Percentiles rank a stretch among this genome's conserved stretches.
phyloP scores from a whole-genome alignment of 345 rosid genomes.

The Capsella bursapastoris region DNA sequence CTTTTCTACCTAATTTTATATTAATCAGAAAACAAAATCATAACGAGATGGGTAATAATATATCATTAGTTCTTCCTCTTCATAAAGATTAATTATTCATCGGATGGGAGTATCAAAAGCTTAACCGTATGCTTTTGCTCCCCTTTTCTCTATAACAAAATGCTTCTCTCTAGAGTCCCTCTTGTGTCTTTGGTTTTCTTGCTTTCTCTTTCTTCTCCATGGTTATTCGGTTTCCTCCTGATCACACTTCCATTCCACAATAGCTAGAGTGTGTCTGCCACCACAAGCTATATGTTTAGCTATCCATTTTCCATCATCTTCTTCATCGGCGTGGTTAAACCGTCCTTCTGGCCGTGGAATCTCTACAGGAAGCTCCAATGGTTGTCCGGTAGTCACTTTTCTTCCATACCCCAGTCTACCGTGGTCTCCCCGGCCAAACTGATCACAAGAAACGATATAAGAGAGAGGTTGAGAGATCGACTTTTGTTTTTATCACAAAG shows the following conservation, averaged over 20 bases:
- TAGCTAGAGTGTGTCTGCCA: slow-evolving; percentile 91
- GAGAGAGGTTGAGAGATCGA: slow-evolving; percentile 3
- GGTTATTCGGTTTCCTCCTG: slow-evolving; percentile 34
- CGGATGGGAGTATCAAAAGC: slow-evolving; percentile 39
- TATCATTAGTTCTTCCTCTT: slow-evolving; percentile 21
- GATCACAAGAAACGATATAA: slow-evolving; percentile 23
- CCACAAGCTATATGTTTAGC: slow-evolving; percentile 88
- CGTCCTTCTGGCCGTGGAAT: slow-evolving; percentile 58
- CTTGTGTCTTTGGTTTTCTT: neutral
- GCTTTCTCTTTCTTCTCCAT: slow-evolving; percentile 16
- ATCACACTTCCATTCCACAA: slow-evolving; percentile 70
- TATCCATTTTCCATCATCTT: slow-evolving; percentile 66
- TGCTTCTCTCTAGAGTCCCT: slow-evolving; percentile 10
- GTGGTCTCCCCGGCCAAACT: slow-evolving; percentile 99
- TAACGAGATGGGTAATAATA: slow-evolving; percentile 5
- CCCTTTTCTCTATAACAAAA: slow-evolving; percentile 34
- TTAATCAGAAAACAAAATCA: slow-evolving; percentile 23
- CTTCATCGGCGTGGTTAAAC: slow-evolving; percentile 49
- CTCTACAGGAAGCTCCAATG: slow-evolving; percentile 78
- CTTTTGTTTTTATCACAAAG: slow-evolving; percentile 1
- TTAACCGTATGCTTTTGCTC: slow-evolving; percentile 28
- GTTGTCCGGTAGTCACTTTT: slow-evolving; percentile 90
- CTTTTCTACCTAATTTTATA: slow-evolving; percentile 2
- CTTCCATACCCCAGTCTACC: slow-evolving; percentile 95
- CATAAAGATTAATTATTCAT: slow-evolving; percentile 33